These are phyloP conservation scores for Rutstroemia sp. DNA, from an alignment of 2,329 filamentous ascomycete species.

Conservation along the genomic window DNA sequence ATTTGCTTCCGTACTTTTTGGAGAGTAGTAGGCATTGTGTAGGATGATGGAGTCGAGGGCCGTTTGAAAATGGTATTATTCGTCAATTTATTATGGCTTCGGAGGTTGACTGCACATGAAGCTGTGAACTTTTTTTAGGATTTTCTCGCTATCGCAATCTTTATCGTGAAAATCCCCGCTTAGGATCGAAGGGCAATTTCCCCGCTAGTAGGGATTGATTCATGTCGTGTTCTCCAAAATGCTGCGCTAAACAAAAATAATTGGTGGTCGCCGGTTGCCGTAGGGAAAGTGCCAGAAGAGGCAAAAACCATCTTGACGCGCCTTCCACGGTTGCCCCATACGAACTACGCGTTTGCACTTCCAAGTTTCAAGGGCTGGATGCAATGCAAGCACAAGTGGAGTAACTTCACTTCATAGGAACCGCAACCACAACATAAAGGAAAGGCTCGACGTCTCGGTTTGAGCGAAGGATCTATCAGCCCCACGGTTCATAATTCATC, in stretches of 20 bases:
- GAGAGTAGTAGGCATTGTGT: constrained; percentile 65
- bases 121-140: constrained; percentile 14
- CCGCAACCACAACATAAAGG: too few relatives aligned
- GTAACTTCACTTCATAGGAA: too few relatives aligned
- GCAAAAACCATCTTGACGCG: constrained; percentile 1
- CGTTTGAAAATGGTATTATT: background rate
- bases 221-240: background rate
- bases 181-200: constrained; percentile 1
- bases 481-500: too few relatives aligned
- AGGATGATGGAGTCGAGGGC: background rate
- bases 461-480: too few relatives aligned
- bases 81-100: background rate
- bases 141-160: constrained; percentile 14
- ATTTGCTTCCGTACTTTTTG: constrained; percentile 86
- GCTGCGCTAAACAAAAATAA: background rate
- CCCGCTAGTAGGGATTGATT: background rate
- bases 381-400: too few relatives aligned
- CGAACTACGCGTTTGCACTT: constrained; percentile 3
- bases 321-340: background rate
- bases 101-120: background rate
- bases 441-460: too few relatives aligned
- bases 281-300: constrained; percentile 2
- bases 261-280: constrained; percentile 11
- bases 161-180: constrained; percentile 18
- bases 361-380: background rate